Base-by-base conservation (phyloP, 2,329 filamentous ascomycete genomes). In the Talaromyces sp. region DNA sequence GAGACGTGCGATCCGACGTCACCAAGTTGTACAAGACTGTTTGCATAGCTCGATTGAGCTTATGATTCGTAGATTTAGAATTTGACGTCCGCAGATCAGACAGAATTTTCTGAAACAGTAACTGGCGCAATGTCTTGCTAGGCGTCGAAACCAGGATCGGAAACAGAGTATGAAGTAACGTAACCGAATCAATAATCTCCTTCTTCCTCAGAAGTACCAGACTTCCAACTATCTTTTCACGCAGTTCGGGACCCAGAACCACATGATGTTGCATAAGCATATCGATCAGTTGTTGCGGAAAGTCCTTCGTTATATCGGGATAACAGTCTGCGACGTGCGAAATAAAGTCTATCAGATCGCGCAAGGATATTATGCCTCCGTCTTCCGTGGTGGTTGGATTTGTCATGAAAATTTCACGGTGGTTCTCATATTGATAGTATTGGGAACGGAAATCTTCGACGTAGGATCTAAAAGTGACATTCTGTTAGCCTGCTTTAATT, bases 291-390 rank as follows among this genome's bases (percentile, higher is more conserved):
- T 97, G 91, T 49, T 89, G 84, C 25, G 93, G 87, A 70, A 97
- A 98, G 10, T 85, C 83, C 61, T 84, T 84, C 1, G 93, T 93
- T 68, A 94, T 86, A 66, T 90, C 86, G 60, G 92, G 92, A 78
- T 96, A 99, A 81, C 92, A 96, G 75, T 97, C 93, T 75, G 94
- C 91, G 68, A 96, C 91, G 79, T 99, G 95, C 22, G 93, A 89
- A 71, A 98, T 89, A 72, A 99, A 91, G 74, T 98, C 94, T 72
- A 99, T 91, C 70, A 97, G 86, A 74, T 98, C 93, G 72, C 91
- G 89, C 72, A 99, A 90, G 13, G 92, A 92, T 63, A 95, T 88
- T 65, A 94, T 84, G 49, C 49, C 49, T 56, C 92, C 91, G 54
- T 89, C 89, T 72, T 90, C 87, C 64, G 91, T 91, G 61, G 91